Evolutionary conservation across 305 asterid genomes (phyloP).

Genomic region (Striga hermonthica): DNA sequence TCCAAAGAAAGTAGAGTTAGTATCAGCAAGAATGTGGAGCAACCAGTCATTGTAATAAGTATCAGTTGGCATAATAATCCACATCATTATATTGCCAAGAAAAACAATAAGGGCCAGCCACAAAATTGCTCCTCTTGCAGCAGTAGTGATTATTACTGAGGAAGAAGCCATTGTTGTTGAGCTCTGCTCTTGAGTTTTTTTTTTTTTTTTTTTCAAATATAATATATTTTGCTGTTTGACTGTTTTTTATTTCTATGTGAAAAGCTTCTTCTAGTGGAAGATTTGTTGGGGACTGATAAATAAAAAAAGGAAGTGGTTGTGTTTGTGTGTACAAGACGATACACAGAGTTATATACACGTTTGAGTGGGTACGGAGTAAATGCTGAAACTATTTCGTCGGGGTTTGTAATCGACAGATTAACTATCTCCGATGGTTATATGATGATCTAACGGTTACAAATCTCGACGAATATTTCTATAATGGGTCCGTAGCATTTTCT

Average conservation of each 20-base stretch:
- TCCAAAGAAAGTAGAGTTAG: slow-evolving; percentile 71
- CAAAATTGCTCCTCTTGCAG: slow-evolving; percentile 42
- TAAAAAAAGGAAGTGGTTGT: neutral
- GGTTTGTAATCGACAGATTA: no score
- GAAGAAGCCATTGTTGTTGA: slow-evolving; percentile 35
- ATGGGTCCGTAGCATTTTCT: no score
- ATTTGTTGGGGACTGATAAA: no score
- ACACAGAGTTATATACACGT: neutral
- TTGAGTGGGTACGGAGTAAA: no score
- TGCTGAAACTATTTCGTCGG: no score
- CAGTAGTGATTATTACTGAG: slow-evolving; percentile 37
- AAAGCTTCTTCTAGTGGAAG: slow-evolving; percentile 13
- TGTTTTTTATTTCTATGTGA: no score
- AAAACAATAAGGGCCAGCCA: slow-evolving; percentile 49
- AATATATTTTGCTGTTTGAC: no score
- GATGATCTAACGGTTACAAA: no score
- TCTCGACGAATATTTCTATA: no score
- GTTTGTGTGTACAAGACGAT: neutral
- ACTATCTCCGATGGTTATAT: no score
- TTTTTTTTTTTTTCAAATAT: no score
- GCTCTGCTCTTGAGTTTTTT: neutral
- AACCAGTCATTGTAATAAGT: slow-evolving; percentile 63
- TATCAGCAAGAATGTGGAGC: slow-evolving; percentile 50
- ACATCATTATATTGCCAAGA: slow-evolving; percentile 75
- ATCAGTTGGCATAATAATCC: slow-evolving; percentile 79